phyloP scores from a whole-genome alignment of 148 eudicot species.

The Cornus controversa region DNA sequence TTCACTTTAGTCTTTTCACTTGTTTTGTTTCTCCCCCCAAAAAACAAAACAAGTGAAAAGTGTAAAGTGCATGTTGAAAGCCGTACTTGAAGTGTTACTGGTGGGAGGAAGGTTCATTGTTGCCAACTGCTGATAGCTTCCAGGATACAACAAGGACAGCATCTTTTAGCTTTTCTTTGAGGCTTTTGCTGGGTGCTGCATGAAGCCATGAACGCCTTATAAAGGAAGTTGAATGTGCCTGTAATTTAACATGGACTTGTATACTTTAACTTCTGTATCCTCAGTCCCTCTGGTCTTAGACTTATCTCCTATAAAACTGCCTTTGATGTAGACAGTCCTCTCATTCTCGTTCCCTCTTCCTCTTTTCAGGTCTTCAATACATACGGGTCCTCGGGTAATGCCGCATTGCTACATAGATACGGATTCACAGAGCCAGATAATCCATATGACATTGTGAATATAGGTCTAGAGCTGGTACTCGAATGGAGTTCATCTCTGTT shows the following conservation, averaged over 20 bases:
- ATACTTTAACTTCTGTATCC: not conserved
- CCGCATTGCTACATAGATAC: slow-evolving; percentile 89
- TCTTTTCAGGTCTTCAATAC: slow-evolving; percentile 86
- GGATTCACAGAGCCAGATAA: slow-evolving; percentile 89
- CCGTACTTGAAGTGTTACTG: too few species aligned
- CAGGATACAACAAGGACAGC: too few species aligned
- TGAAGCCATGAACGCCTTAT: too few species aligned
- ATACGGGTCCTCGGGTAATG: slow-evolving; percentile 84
- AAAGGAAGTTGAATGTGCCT: too few species aligned
- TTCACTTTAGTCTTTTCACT: too few species aligned
- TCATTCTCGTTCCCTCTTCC: slow-evolving; percentile 1
- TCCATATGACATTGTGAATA: slow-evolving; percentile 68
- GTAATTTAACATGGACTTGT: not conserved
- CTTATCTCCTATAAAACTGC: not conserved
- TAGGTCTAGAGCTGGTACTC: slow-evolving; percentile 73
- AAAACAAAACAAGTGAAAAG: too few species aligned
- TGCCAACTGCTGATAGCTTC: too few species aligned
- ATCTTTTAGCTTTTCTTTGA: too few species aligned
- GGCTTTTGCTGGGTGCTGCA: too few species aligned
- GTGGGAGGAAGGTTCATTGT: too few species aligned
- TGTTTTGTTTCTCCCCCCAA: too few species aligned
- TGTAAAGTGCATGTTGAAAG: too few species aligned
- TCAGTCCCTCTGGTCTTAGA: slow-evolving; percentile 8
- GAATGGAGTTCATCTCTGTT: slow-evolving; percentile 74
- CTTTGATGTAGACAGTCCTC: not conserved